Evolutionary conservation across 495 filamentous ascomycete genomes (phyloP), one percentile per base, ranked within the genome.

Genomic region (Penicillium paradoxum): DNA sequence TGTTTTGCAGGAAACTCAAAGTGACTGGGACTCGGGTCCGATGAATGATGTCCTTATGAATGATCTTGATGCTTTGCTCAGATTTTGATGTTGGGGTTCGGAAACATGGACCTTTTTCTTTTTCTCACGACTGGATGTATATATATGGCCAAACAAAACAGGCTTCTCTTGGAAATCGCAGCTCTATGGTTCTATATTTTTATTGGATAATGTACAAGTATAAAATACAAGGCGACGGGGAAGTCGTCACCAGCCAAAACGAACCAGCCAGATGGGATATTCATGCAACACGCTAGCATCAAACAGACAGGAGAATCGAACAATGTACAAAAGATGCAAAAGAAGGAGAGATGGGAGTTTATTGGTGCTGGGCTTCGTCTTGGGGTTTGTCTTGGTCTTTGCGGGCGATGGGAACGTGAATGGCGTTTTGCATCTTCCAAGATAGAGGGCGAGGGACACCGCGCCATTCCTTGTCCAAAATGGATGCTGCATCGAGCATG

Each of bases 371-470:
- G 8, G 15, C 19, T 45, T 17, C 25, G 7, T 36, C 24, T 7
- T 7, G 24, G 24, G 24, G 17, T 21, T 24, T 19, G 25, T 51
- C 41, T 46, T 18, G 40, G 41, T 36, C 21, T 42, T 25, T 17
- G 18, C 15, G 51, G 13, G 14, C 27, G 15, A 59, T 29, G 11
- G 62, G 60, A 4, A 75, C 51, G 2, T 59, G 40, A 33, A 76
- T 69, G 32, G 64, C 63, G 46, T 73, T 65, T 25, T 69, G 53
- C 49, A 69, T 51, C 47, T 65, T 53, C 69, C 65, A 72, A 2
- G 49, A 36, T 14, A 60, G 57, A 0, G 69, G 59, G 14, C 59
- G 57, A 1, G 70, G 65, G 9, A 42, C 44, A 24, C 45, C 46
- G 13, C 46, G 45, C 71, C 69, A 73, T 39, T 70, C 51, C 5